These are phyloP conservation scores for Suillus subalutaceus DNA, from an alignment of 768 basidiomycete genomes.

Conservation along the genomic window DNA sequence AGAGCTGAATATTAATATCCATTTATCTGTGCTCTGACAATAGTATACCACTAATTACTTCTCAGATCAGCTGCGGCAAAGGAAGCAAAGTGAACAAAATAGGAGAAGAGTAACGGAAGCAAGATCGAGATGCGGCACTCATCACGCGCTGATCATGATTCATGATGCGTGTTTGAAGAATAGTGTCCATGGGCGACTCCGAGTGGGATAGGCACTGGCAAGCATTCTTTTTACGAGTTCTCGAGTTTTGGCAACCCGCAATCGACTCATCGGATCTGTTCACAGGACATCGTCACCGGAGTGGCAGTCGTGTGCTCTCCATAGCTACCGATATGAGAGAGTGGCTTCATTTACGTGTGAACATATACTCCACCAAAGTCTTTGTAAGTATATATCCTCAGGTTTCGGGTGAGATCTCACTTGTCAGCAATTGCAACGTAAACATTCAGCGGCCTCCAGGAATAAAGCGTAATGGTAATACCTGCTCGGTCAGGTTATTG, in stretches of 20 bases:
- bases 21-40: too few species aligned
- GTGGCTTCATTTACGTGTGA: background rate
- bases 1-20: too few species aligned
- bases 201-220: background rate
- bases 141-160: too few species aligned
- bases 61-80: too few species aligned
- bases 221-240: background rate
- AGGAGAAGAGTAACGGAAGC: too few species aligned
- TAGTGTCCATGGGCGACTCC: background rate
- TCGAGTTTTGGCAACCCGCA: background rate
- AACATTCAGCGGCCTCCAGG: background rate
- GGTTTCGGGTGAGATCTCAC: background rate
- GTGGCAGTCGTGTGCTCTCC: too few species aligned
- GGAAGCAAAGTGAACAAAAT: background rate
- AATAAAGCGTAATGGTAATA: background rate
- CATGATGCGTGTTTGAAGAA: too few species aligned
- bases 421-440: background rate
- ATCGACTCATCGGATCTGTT: too few species aligned
- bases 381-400: background rate
- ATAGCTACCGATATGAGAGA: background rate
- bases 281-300: too few species aligned
- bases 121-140: too few species aligned
- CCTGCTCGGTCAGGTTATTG: background rate
- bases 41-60: too few species aligned
- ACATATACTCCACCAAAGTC: too few species aligned